Evolutionary conservation across 768 basidiomycete species (phyloP).

Genomic region (Pleurotus sapidus): DNA sequence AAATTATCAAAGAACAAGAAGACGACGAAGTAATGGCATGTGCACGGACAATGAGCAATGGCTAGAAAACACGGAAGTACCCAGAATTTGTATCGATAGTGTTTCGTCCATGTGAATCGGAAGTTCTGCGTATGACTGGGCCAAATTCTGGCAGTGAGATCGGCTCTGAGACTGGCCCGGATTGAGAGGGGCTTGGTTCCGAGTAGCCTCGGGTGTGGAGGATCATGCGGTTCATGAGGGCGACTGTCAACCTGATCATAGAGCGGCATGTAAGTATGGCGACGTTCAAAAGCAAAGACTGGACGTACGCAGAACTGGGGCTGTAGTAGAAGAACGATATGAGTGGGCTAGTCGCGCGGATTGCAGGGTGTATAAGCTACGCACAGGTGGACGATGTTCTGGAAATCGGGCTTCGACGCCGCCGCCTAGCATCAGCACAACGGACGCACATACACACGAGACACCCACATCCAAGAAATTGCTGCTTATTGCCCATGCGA

Average conservation of each 20-base stretch:
- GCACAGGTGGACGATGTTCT: not conserved
- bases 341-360: no score
- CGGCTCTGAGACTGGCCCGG: not conserved
- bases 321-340: not conserved
- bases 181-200: not conserved
- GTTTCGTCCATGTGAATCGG: no score
- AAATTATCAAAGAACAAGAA: not conserved
- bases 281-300: not conserved
- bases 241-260: not conserved
- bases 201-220: not conserved
- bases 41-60: no score
- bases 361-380: not conserved
- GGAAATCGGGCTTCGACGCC: not conserved
- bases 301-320: not conserved
- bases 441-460: no score
- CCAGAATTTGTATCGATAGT: no score
- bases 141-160: no score
- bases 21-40: no score
- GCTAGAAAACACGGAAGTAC: no score
- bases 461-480: not conserved
- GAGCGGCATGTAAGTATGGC: not conserved
- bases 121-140: no score
- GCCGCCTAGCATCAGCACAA: no score
- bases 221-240: constrained; percentile 3
- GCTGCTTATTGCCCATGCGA: not conserved